These are phyloP conservation scores for Colletotrichum lentis DNA, from an alignment of 2,329 filamentous ascomycete genomes.

Conservation along the genomic window DNA sequence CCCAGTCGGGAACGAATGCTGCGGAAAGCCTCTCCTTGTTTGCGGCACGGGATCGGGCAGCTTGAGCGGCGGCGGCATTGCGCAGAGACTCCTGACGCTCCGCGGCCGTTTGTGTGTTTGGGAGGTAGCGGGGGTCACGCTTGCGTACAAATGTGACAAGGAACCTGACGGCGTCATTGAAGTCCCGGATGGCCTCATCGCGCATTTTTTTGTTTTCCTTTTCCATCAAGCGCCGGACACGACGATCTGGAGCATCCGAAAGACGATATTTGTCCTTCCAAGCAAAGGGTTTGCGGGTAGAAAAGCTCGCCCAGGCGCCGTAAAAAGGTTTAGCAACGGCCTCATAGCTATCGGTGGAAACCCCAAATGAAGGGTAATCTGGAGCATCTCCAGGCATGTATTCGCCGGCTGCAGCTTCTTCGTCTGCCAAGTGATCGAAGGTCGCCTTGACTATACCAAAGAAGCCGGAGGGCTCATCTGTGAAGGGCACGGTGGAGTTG, in stretches of 20 bases:
- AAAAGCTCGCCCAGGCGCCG: conserved; percentile 78
- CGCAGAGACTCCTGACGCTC: conserved; percentile 82
- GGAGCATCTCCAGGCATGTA: conserved; percentile 68
- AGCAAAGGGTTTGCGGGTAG: conserved; percentile 83
- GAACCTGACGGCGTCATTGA: conserved; percentile 89
- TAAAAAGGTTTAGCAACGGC: conserved; percentile 83
- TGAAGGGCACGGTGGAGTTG: conserved; percentile 78
- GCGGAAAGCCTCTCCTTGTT: conserved; percentile 77
- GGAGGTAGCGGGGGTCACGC: conserved; percentile 84
- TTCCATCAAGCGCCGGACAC: conserved; percentile 84
- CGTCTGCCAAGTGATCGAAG: conserved; percentile 81
- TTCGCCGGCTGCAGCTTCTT: conserved; percentile 79
- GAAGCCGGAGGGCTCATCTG: conserved; percentile 82
- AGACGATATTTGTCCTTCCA: conserved; percentile 89
- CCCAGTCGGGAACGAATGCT: conserved; percentile 78
- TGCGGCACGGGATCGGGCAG: conserved; percentile 80
- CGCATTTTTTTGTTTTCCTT: conserved; percentile 90
- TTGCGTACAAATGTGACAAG: conserved; percentile 90
- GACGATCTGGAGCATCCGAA: conserved; percentile 86
- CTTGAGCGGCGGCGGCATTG: conserved; percentile 82
- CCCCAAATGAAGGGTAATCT: conserved; percentile 85
- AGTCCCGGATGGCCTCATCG: conserved; percentile 84
- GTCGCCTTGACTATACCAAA: conserved; percentile 79
- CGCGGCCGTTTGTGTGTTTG: conserved; percentile 78
- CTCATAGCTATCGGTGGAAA: conserved; percentile 78